phyloP scores from a whole-genome alignment of 2,329 filamentous ascomycete species.

The Arthrobotrys sinensis region DNA sequence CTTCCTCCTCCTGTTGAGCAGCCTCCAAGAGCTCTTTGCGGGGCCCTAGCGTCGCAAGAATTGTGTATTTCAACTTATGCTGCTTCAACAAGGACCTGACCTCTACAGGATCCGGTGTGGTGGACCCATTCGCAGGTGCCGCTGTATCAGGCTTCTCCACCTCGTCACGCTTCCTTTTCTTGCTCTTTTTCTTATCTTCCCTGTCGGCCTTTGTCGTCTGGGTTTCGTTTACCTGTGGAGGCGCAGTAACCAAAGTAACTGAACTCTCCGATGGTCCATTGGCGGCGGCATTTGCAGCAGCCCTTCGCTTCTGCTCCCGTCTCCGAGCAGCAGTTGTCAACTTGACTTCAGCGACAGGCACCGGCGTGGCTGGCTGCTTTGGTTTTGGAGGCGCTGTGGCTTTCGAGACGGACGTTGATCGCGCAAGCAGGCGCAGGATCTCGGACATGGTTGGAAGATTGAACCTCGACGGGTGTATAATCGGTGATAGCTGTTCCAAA shows the following conservation, averaged over 20 bases:
- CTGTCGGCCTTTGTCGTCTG: not conserved
- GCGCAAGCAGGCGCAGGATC: slow-evolving; percentile 63
- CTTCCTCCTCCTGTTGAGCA: slow-evolving; percentile 63
- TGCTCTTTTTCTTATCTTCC: slow-evolving; percentile 37
- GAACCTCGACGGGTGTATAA: too few species aligned
- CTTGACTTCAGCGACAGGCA: slow-evolving; percentile 24
- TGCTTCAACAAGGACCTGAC: slow-evolving; percentile 81
- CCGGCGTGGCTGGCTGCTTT: slow-evolving; percentile 29
- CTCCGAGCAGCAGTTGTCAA: slow-evolving; percentile 34
- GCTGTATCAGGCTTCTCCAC: slow-evolving; percentile 63
- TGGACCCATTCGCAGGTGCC: slow-evolving; percentile 65
- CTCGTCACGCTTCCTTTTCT: slow-evolving; percentile 60
- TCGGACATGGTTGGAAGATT: slow-evolving; percentile 60
- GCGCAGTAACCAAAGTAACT: not conserved
- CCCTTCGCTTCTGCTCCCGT: slow-evolving; percentile 47
- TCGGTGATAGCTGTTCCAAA: too few species aligned
- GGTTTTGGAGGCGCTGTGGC: slow-evolving; percentile 49
- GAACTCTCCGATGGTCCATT: not conserved
- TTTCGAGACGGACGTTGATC: slow-evolving; percentile 63
- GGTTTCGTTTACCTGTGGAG: not conserved
- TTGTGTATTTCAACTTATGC: slow-evolving; percentile 86
- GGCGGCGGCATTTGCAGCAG: slow-evolving; percentile 17
- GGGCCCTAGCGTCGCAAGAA: slow-evolving; percentile 74
- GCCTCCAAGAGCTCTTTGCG: slow-evolving; percentile 58
- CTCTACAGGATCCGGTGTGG: slow-evolving; percentile 70